Conservation (phyloP, 2,329 filamentous ascomycete genomes). For the Phoma sp. region DNA sequence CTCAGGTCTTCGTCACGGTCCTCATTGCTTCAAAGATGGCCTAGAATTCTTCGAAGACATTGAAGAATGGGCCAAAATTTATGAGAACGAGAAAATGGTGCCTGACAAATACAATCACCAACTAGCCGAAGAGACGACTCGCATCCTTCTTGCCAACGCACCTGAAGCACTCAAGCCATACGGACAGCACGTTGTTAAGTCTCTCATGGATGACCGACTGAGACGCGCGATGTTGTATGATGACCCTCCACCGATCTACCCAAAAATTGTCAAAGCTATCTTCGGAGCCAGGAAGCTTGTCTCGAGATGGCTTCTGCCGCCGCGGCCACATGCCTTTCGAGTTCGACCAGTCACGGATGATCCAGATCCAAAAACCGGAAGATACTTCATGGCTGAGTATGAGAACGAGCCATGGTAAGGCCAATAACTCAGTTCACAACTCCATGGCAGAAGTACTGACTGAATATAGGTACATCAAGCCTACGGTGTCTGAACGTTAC, state of each 20-base stretch:
- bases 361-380: slow-evolving; percentile 56
- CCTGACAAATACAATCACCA: slow-evolving; percentile 47
- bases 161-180: slow-evolving; percentile 54
- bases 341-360: slow-evolving; percentile 51
- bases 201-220: slow-evolving; percentile 70
- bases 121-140: slow-evolving; percentile 65
- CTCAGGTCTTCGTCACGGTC: slow-evolving; percentile 52
- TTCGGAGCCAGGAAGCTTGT: slow-evolving; percentile 63
- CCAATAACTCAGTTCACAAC: no score
- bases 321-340: slow-evolving; percentile 54
- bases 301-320: slow-evolving; percentile 66
- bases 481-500: slow-evolving; percentile 27
- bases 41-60: slow-evolving; percentile 63
- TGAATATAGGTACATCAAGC: slow-evolving; percentile 32
- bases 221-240: slow-evolving; percentile 65
- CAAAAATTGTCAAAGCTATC: slow-evolving; percentile 54
- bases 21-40: slow-evolving; percentile 55
- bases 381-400: slow-evolving; percentile 29
- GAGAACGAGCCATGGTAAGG: slow-evolving; percentile 50
- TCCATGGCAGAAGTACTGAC: slow-evolving; percentile 14
- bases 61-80: slow-evolving; percentile 59
- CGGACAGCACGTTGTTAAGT: slow-evolving; percentile 61
- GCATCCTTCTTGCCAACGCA: slow-evolving; percentile 67
- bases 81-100: slow-evolving; percentile 68
- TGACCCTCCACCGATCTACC: slow-evolving; percentile 47